Evolutionary conservation across 148 eudicot genomes (phyloP).

Genomic region (Vaccinium myrtillus): DNA sequence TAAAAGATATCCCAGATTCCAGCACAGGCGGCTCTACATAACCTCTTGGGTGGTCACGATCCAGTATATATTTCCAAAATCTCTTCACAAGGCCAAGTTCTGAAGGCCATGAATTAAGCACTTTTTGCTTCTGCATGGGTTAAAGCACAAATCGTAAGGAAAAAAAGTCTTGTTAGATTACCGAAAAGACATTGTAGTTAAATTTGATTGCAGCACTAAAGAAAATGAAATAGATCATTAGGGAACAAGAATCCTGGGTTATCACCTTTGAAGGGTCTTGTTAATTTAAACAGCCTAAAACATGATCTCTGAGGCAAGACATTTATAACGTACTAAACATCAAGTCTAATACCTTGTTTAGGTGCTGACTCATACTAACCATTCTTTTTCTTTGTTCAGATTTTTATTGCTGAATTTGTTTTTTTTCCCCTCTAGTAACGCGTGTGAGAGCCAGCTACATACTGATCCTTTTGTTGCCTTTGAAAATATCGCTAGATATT

Average conservation of each 20-base stretch:
- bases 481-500: too few species aligned
- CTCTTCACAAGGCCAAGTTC: slow-evolving; percentile 81
- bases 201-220: not conserved
- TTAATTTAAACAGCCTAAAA: not conserved
- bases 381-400: not conserved
- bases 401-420: not conserved
- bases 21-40: slow-evolving; percentile 2
- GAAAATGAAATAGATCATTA: not conserved
- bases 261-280: not conserved
- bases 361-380: not conserved
- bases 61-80: slow-evolving; percentile 80
- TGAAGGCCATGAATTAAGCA: slow-evolving; percentile 68
- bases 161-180: not conserved
- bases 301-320: too few species aligned
- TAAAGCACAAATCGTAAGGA: not conserved
- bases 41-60: slow-evolving; percentile 43
- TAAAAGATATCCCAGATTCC: not conserved
- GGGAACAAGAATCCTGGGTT: not conserved
- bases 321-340: too few species aligned
- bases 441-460: too few species aligned
- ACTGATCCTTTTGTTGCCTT: not conserved
- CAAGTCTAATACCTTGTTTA: not conserved
- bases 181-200: not conserved
- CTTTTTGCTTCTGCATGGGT: slow-evolving; percentile 72
- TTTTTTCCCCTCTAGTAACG: not conserved